A percentile compares a stretch with the other conserved stretches of the same genome.
Evolutionary conservation across 306 rosid genomes (phyloP).

Genomic region (Begonia peltatifolia): DNA sequence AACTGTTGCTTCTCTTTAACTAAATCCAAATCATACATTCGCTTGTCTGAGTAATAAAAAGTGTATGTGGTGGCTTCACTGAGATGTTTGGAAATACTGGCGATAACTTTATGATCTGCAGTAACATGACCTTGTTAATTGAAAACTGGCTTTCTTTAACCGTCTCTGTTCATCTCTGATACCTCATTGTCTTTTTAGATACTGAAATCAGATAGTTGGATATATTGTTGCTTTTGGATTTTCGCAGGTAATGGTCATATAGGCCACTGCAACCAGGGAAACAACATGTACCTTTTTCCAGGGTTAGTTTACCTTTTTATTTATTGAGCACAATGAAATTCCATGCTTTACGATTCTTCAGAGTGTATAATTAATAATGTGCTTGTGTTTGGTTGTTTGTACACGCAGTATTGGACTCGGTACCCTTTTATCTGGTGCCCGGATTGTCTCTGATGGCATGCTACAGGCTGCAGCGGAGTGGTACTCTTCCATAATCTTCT

Average conservation of each 20-base stretch:
- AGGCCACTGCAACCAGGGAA: slow-evolving; percentile 99
- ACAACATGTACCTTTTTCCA: slow-evolving; percentile 99
- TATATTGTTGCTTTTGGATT: background rate
- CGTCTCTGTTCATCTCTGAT: no score
- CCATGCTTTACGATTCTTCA: background rate
- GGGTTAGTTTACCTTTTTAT: slow-evolving; percentile 45
- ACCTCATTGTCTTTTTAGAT: no score
- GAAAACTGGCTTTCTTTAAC: no score
- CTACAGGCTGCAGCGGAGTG: slow-evolving; percentile 97
- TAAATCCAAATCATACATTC: background rate
- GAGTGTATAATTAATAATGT: slow-evolving; percentile 3
- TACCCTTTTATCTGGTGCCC: slow-evolving; percentile 78
- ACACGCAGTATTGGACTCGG: slow-evolving; percentile 85
- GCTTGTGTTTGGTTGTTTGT: slow-evolving; percentile 4
- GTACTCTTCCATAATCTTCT: slow-evolving; percentile 24
- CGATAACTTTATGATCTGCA: no score
- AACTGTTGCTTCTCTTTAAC: no score
- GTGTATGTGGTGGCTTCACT: no score
- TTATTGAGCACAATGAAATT: slow-evolving; percentile 1
- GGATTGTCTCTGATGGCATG: slow-evolving; percentile 85
- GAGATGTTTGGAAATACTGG: no score
- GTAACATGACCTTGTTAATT: no score
- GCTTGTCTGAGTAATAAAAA: background rate
- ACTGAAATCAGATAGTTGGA: no score
- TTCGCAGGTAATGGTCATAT: slow-evolving; percentile 60